Evolutionary conservation across 1,284 basidiomycete species (phyloP), one percentile per base, ranked within the genome.

Genomic region (Ceratobasidium sp.): DNA sequence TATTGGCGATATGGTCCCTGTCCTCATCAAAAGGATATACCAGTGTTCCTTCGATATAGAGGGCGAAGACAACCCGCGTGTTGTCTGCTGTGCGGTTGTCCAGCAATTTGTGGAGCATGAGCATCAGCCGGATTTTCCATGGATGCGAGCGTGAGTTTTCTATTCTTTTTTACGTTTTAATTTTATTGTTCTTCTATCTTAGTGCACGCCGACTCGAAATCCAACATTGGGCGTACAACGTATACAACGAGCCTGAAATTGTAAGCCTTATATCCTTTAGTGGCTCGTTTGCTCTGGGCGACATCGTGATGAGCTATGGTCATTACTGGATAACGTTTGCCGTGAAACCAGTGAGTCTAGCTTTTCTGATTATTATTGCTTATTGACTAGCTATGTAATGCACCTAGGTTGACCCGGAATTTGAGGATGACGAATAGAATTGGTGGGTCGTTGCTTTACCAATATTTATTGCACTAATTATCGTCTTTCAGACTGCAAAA

Each of bases 321-420:
- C 55, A 58, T 58, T 58, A 58, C 28, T 58, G 55, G 55, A 23
- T 58, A 2, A 58, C 55, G n/a, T 10, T 58, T 58, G 55, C 15
- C 1, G n/a, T 58, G 12, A 23, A 58, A 58, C 55, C n/a, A n/a
- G 55, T 58, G 12, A 23, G 55, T 23, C 28, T 23, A 15, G 3
- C 28, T 10, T 58, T 58, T 58, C 12, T 58, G 4, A 18, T 58
- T 58, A n/a, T 58, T 1, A 58, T 28, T 1, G 55, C 33, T 33
- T 1, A 33, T 33, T 4, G 4, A 33, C 33, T 58, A 49, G 18
- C 2, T 49, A 49, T 49, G 1, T 49, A 12, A 49, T 9, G 12
- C 9, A 1, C 18, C 46, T 49, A 49, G 46, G 46, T 49, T 18
- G 46, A 49, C 18, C 46, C 46, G 10, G 46, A 49, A 18, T 49